phyloP scores from a whole-genome alignment of 768 basidiomycete species.

The Clitopilus passeckerianus region DNA sequence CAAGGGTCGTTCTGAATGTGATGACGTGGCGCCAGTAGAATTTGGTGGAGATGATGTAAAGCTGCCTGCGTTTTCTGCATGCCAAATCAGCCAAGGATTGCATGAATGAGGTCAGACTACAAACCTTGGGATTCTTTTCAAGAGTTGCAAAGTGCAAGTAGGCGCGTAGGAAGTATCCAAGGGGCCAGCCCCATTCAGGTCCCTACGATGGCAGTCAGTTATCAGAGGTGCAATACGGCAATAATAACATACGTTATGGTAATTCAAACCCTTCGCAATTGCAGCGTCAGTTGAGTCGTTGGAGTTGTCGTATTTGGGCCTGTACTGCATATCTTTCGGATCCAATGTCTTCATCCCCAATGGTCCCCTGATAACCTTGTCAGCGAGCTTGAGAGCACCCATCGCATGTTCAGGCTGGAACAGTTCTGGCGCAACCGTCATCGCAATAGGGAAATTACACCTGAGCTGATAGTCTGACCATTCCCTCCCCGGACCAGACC shows the following conservation, averaged over 20 bases:
- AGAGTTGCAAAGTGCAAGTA: conserved; percentile 83
- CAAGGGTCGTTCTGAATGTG: conserved; percentile 82
- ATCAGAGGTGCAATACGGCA: conserved; percentile 3
- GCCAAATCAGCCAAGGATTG: conserved; percentile 20
- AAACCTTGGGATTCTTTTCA: conserved; percentile 64
- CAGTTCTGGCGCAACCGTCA: conserved; percentile 95
- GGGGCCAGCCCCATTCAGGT: conserved; percentile 93
- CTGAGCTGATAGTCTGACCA: conserved; percentile 98
- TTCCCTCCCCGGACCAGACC: conserved; percentile 80
- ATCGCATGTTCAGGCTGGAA: conserved; percentile 82
- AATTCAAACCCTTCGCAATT: conserved; percentile 92
- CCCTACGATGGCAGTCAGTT: conserved; percentile 42
- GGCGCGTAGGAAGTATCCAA: conserved; percentile 93
- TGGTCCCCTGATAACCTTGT: conserved; percentile 76
- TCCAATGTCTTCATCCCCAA: conserved; percentile 98
- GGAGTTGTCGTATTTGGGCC: conserved; percentile 88
- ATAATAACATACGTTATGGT: conserved; percentile 68
- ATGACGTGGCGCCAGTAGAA: conserved; percentile 62
- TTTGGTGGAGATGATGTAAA: conserved; percentile 73
- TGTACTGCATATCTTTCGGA: conserved; percentile 81
- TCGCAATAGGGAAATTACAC: conserved; percentile 91
- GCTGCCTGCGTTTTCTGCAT: conserved; percentile 59
- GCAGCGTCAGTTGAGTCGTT: conserved; percentile 83
- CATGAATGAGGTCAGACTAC: conserved; percentile 16
- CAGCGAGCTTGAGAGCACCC: conserved; percentile 73